Evolutionary conservation across 495 filamentous ascomycete species (phyloP).

Genomic region (Aspergillus indologenus): DNA sequence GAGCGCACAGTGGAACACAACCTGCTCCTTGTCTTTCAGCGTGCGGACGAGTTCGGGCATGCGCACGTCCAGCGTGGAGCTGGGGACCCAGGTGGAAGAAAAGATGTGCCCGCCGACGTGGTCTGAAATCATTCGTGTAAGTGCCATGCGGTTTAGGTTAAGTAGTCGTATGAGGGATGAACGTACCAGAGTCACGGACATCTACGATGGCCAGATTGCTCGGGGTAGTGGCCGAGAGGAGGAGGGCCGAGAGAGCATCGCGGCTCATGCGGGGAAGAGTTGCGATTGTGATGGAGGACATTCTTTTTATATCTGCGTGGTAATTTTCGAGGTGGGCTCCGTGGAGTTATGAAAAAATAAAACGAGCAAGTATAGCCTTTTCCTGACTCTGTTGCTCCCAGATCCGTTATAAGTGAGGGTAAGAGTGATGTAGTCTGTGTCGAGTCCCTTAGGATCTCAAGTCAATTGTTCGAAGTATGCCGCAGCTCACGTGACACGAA

Average conservation of each 20-base stretch:
- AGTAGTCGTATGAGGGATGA: background rate
- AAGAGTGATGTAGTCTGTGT: background rate
- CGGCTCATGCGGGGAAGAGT: slow-evolving; percentile 63
- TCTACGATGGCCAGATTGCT: slow-evolving; percentile 72
- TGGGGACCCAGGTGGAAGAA: slow-evolving; percentile 71
- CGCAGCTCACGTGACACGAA: slow-evolving; percentile 14
- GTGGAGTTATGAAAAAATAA: background rate
- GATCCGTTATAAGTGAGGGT: background rate
- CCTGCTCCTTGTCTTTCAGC: slow-evolving; percentile 71
- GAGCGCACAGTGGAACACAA: slow-evolving; percentile 95
- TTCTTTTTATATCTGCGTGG: slow-evolving; percentile 19
- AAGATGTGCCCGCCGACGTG: slow-evolving; percentile 90
- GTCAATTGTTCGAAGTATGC: background rate
- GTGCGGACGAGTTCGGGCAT: slow-evolving; percentile 79
- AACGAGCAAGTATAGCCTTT: background rate
- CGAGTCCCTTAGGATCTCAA: too few relatives aligned
- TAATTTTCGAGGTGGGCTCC: background rate
- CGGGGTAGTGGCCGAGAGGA: slow-evolving; percentile 32
- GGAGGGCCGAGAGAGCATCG: slow-evolving; percentile 54
- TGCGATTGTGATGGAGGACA: slow-evolving; percentile 57
- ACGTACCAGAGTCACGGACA: slow-evolving; percentile 75
- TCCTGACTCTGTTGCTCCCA: background rate
- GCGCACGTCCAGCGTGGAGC: slow-evolving; percentile 63
- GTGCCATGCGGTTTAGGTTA: background rate
- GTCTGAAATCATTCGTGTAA: slow-evolving; percentile 46